A percentile compares a stretch with the other conserved stretches of the same genome.
These are phyloP conservation scores for Epichloe gansuensis DNA, from an alignment of 2,329 filamentous ascomycete genomes.

Conservation along the genomic window DNA sequence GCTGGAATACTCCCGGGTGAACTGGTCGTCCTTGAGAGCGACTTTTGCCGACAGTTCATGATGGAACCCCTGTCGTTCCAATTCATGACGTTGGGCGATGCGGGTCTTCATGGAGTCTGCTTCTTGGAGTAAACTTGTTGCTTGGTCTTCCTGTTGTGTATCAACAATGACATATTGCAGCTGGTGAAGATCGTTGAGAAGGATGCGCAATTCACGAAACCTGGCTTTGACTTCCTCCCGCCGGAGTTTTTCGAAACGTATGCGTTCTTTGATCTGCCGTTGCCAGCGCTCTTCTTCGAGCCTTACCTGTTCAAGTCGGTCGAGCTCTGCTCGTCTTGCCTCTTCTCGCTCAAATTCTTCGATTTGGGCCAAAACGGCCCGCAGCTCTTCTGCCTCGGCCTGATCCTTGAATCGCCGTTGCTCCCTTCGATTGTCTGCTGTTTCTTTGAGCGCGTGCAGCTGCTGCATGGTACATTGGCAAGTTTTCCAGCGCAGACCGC, in stretches of 20 bases:
- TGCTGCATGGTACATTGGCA: slow-evolving; percentile 49
- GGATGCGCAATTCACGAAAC: slow-evolving; percentile 25
- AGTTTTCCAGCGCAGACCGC: slow-evolving; percentile 58
- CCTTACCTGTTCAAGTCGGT: slow-evolving; percentile 25
- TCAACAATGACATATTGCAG: slow-evolving; percentile 28
- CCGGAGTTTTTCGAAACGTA: slow-evolving; percentile 27
- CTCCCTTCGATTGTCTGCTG: slow-evolving; percentile 22
- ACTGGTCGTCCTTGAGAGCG: slow-evolving; percentile 19
- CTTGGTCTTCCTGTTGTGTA: slow-evolving; percentile 26
- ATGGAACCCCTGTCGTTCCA: slow-evolving; percentile 19
- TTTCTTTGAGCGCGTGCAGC: slow-evolving; percentile 27
- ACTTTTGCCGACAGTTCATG: slow-evolving; percentile 17
- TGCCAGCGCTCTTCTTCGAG: slow-evolving; percentile 25
- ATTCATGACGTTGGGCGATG: slow-evolving; percentile 21
- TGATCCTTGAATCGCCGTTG: slow-evolving; percentile 22
- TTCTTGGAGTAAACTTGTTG: slow-evolving; percentile 14
- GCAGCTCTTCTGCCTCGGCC: slow-evolving; percentile 22
- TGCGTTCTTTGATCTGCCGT: slow-evolving; percentile 26
- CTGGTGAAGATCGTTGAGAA: slow-evolving; percentile 29
- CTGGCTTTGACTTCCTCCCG: slow-evolving; percentile 25
- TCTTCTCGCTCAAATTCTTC: slow-evolving; percentile 37
- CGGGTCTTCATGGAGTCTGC: slow-evolving; percentile 14
- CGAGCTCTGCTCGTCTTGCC: slow-evolving; percentile 27
- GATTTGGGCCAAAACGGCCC: slow-evolving; percentile 31
- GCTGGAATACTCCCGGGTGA: slow-evolving; percentile 28